These are phyloP conservation scores for Komagataella populi DNA, from an alignment of 805 yeast species.

Conservation along the genomic window DNA sequence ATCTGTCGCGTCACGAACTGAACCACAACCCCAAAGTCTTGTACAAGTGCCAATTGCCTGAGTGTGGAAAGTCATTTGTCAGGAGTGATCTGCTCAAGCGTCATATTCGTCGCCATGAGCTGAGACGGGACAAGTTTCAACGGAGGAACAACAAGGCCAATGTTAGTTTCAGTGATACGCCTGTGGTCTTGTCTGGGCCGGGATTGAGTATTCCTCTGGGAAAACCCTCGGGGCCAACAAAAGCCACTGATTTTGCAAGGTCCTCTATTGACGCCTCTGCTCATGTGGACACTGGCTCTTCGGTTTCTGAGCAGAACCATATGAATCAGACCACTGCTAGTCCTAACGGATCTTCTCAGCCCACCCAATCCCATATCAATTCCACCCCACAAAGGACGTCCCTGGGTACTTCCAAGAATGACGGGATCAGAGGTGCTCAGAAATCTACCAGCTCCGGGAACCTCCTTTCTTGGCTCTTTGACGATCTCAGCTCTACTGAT, in stretches of 20 bases:
- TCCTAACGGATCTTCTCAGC: not conserved
- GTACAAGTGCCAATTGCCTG: conserved; percentile 32
- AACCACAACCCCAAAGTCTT: conserved; percentile 47
- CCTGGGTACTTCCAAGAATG: not conserved
- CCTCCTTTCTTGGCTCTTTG: conserved; percentile 3
- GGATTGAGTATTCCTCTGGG: not conserved
- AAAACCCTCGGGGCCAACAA: not conserved
- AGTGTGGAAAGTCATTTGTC: conserved; percentile 50
- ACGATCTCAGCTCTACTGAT: not conserved
- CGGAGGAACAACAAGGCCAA: not conserved
- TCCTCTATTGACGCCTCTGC: not conserved
- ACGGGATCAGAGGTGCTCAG: not conserved
- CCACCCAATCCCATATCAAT: not conserved
- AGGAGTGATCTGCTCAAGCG: conserved; percentile 40
- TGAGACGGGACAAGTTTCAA: not conserved
- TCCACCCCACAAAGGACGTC: not conserved
- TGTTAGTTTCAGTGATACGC: not conserved
- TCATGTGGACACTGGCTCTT: not conserved
- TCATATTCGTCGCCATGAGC: conserved; percentile 29
- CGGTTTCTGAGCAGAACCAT: not conserved
- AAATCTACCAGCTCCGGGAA: not conserved
- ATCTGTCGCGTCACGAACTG: conserved; percentile 47
- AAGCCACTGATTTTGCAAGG: not conserved
- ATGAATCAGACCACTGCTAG: not conserved
- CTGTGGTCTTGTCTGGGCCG: not conserved